phyloP scores from a whole-genome alignment of 805 yeast species.

The Yamadazyma insecticola region DNA sequence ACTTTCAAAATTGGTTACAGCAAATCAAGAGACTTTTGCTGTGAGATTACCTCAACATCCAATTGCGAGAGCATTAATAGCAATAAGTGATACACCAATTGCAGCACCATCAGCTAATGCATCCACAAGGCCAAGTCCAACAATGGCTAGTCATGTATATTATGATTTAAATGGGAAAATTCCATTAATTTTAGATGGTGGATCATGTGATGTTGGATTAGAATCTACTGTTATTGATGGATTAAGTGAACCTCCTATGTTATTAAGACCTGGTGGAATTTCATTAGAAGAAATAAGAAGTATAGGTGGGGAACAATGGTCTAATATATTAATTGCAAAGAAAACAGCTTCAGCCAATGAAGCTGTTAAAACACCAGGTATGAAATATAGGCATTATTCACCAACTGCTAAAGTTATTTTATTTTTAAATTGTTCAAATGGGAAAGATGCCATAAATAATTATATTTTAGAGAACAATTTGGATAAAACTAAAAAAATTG shows the following conservation, averaged over 20 bases:
- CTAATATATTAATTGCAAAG: constrained; percentile 56
- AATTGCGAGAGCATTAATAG: constrained; percentile 85
- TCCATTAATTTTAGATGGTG: constrained; percentile 88
- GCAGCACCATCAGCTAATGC: constrained; percentile 99
- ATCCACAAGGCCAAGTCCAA: constrained; percentile 92
- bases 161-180: constrained; percentile 76
- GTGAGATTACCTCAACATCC: constrained; percentile 86
- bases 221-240: constrained; percentile 96
- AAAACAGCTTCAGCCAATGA: constrained; percentile 62
- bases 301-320: constrained; percentile 70
- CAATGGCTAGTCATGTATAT: constrained; percentile 79
- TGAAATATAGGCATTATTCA: constrained; percentile 95
- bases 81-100: constrained; percentile 77
- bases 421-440: constrained; percentile 48
- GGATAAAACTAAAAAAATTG: constrained; percentile 34
- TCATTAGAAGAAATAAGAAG: constrained; percentile 67
- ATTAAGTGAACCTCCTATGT: constrained; percentile 73
- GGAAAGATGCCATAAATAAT: constrained; percentile 26
- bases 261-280: constrained; percentile 92
- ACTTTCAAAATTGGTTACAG: constrained; percentile 75
- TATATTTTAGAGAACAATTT: constrained; percentile 16
- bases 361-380: constrained; percentile 88
- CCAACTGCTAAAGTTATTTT: constrained; percentile 81
- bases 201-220: constrained; percentile 80
- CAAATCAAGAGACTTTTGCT: constrained; percentile 85